A percentile compares a stretch with the other conserved stretches of the same genome.
Conservation (phyloP, 176 grass and related monocot species). For the Triticum aestivum region IWGSC_CS_RefSeq_v2.1 NC_057814.1:31212801-31213300, state of each 20-base stretch:
- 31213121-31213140: conserved; percentile 79
- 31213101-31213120: conserved; percentile 85
- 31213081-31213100: conserved; percentile 69
- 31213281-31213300: conserved; percentile 57
- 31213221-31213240: conserved; percentile 68
- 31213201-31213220: conserved; percentile 61
- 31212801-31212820: conserved; percentile 14
- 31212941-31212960: conserved; percentile 86
- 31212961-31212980: conserved; percentile 94
- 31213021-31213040: conserved; percentile 67
- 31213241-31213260: conserved; percentile 62
- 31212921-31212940: conserved; percentile 40
- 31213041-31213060: conserved; percentile 86
- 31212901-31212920: neutral
- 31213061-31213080: conserved; percentile 91
- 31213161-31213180: conserved; percentile 53
- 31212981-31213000: conserved; percentile 78
- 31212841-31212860: conserved; percentile 17
- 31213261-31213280: conserved; percentile 50
- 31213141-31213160: conserved; percentile 68
- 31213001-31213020: conserved; percentile 66
- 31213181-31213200: conserved; percentile 51
- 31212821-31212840: conserved; percentile 1
- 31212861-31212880: conserved; percentile 14
- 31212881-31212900: conserved; percentile 20